phyloP scores from a whole-genome alignment of 1,139 yeast species.

The Magnusiomyces sp. region DNA sequence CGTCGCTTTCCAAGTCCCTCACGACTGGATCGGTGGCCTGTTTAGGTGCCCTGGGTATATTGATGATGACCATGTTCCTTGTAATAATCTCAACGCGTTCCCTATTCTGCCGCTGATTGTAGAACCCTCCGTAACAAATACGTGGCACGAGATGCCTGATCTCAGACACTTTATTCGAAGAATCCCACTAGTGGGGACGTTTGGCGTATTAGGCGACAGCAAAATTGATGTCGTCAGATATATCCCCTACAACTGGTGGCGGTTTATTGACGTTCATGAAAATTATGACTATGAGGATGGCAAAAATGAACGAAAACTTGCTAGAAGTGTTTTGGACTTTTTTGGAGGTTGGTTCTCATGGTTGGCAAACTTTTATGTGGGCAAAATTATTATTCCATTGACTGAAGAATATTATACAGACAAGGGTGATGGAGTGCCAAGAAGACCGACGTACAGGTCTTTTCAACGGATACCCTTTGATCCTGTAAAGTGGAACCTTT shows the following conservation, averaged over 20 bases:
- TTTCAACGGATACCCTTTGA: too few relatives aligned
- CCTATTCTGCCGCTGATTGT: conserved; percentile 21
- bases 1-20: conserved; percentile 43
- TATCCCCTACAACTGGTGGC: conserved; percentile 13
- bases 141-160: conserved; percentile 17
- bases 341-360: too few relatives aligned
- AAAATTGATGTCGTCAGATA: background rate
- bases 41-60: conserved; percentile 41
- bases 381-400: too few relatives aligned
- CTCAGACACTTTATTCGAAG: conserved; percentile 12
- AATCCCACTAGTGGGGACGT: conserved; percentile 13
- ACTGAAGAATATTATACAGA: too few relatives aligned
- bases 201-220: conserved; percentile 12
- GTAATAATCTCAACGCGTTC: conserved; percentile 18
- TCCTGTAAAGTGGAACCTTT: too few relatives aligned
- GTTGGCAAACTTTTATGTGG: too few relatives aligned
- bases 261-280: conserved; percentile 16
- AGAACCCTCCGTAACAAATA: conserved; percentile 14
- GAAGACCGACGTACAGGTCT: too few relatives aligned
- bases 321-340: too few relatives aligned
- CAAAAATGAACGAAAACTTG: too few relatives aligned
- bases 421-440: too few relatives aligned
- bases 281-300: conserved; percentile 10
- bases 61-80: conserved; percentile 19
- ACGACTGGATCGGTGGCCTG: conserved; percentile 56